A percentile compares a stretch with the other conserved stretches of the same genome.
These are phyloP conservation scores for Phalaenopsis equestris DNA, from an alignment of 106 monocot species.

Conservation along the genomic window DNA sequence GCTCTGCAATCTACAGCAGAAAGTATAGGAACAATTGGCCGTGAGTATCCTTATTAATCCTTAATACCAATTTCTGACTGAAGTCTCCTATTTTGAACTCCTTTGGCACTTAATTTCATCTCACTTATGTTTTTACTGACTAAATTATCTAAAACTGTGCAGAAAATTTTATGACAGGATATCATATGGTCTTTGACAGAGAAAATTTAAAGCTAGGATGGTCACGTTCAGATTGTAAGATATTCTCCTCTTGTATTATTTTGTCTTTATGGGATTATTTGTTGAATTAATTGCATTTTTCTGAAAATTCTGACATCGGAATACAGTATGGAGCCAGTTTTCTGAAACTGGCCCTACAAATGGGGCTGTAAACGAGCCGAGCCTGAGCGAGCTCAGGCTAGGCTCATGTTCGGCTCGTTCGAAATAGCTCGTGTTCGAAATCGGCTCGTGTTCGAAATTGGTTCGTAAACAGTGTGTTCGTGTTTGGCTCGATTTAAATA, in stretches of 20 bases:
- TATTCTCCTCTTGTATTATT: background rate
- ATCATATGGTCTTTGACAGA: constrained; percentile 82
- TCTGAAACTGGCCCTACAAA: no score
- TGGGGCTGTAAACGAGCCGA: no score
- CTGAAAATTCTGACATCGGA: no score
- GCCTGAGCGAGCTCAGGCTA: no score
- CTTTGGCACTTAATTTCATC: background rate
- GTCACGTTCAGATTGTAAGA: constrained; percentile 87
- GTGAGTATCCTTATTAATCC: constrained; percentile 33
- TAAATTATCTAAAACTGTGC: constrained; percentile 13
- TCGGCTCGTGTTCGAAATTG: no score
- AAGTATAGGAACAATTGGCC: constrained; percentile 63
- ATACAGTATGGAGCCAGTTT: no score
- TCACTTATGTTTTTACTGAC: background rate
- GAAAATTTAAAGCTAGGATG: constrained; percentile 85
- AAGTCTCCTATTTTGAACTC: background rate
- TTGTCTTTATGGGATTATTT: background rate
- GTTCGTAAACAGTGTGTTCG: no score
- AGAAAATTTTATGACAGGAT: constrained; percentile 93
- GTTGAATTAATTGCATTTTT: no score
- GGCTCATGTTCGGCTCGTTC: no score
- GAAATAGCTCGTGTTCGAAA: no score
- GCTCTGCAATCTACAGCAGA: constrained; percentile 68
- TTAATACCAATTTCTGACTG: background rate
- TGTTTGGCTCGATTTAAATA: no score